Conservation (phyloP, 148 eudicot genomes). For the Camellia lanceoleosa region DNA sequence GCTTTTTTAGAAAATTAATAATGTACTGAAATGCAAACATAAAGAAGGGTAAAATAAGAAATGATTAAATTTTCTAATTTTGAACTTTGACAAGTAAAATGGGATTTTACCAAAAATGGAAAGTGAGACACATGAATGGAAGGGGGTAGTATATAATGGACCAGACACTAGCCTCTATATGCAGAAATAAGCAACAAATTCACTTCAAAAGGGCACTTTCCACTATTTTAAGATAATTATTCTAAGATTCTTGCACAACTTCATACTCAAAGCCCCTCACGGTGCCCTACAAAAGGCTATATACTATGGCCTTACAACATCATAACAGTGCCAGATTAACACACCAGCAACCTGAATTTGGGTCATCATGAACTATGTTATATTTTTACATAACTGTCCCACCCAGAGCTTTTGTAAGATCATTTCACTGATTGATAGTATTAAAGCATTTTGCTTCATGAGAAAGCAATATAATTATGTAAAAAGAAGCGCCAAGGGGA, state of each 20-base stretch:
- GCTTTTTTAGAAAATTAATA: background rate
- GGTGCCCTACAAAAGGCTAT: background rate
- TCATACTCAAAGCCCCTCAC: background rate
- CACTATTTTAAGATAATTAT: conserved; percentile 1
- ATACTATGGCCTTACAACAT: background rate
- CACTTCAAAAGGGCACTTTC: background rate
- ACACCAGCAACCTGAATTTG: background rate
- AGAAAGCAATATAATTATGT: background rate
- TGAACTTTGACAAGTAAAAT: background rate
- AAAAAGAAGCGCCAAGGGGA: background rate
- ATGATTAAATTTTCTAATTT: background rate
- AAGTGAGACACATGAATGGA: background rate
- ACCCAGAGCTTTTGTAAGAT: background rate
- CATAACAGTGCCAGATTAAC: background rate
- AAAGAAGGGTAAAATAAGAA: background rate
- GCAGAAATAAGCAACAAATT: background rate
- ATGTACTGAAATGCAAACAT: background rate
- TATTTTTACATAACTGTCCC: background rate
- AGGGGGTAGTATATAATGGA: background rate
- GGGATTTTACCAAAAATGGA: background rate
- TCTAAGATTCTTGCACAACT: background rate
- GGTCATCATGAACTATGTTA: background rate
- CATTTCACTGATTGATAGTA: background rate
- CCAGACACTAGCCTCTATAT: background rate
- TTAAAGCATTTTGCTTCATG: background rate